A percentile compares a stretch with the other conserved stretches of the same genome.
These are phyloP conservation scores for Babesia divergens DNA, from an alignment of 169 alveolate genomes.

Conservation along the genomic window DNA sequence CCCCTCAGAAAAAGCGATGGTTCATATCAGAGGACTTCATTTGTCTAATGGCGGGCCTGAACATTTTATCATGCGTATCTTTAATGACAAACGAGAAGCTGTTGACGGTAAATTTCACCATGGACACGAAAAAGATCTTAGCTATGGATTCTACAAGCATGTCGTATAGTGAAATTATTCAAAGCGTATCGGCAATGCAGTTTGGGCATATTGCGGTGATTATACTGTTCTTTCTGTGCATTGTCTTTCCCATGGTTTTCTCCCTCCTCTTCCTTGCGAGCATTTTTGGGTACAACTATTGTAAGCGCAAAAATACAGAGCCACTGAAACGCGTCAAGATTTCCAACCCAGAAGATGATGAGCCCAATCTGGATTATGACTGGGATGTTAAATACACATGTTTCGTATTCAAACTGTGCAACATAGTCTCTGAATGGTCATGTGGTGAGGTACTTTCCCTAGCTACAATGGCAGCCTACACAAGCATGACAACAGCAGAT, in stretches of 20 bases:
- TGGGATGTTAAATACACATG: slow-evolving; percentile 24
- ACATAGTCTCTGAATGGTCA: slow-evolving; percentile 64
- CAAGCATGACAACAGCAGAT: slow-evolving; percentile 47
- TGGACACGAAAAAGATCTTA: slow-evolving; percentile 26
- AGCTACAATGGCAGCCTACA: slow-evolving; percentile 47
- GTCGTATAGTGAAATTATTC: slow-evolving; percentile 39
- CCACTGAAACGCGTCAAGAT: slow-evolving; percentile 8
- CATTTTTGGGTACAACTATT: slow-evolving; percentile 46
- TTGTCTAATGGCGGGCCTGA: slow-evolving; percentile 35
- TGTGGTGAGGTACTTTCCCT: slow-evolving; percentile 61
- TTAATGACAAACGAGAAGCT: slow-evolving; percentile 55
- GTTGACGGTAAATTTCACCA: slow-evolving; percentile 46
- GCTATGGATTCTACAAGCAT: slow-evolving; percentile 35
- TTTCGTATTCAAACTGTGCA: slow-evolving; percentile 31
- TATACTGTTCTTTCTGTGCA: slow-evolving; percentile 31
- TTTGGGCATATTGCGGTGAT: slow-evolving; percentile 27
- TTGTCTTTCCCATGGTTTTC: slow-evolving; percentile 47
- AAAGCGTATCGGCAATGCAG: slow-evolving; percentile 8
- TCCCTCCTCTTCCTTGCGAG: slow-evolving; percentile 35
- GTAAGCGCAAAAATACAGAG: slow-evolving; percentile 11
- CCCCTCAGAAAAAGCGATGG: slow-evolving; percentile 36
- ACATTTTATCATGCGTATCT: slow-evolving; percentile 30
- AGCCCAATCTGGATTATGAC: slow-evolving; percentile 5
- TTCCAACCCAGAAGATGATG: slow-evolving; percentile 5
- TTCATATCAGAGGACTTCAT: slow-evolving; percentile 53